phyloP scores from a whole-genome alignment of 2,329 filamentous ascomycete species.

The Fusarium temperatum region DNA sequence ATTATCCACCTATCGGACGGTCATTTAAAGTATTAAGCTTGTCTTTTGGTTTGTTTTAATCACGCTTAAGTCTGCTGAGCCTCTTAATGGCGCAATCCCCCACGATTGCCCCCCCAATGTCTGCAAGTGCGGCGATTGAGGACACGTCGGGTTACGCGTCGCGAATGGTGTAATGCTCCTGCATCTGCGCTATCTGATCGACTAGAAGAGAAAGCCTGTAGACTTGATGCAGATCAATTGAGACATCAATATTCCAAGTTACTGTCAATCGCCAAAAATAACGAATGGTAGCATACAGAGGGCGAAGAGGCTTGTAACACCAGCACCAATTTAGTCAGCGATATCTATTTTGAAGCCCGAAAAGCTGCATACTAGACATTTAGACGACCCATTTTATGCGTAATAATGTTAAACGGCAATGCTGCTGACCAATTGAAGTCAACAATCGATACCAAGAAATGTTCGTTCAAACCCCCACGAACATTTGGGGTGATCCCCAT shows the following conservation, averaged over 20 bases:
- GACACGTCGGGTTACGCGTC: neutral
- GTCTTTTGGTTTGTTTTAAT: neutral
- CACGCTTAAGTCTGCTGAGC: neutral
- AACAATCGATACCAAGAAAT: neutral
- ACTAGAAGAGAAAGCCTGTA: neutral
- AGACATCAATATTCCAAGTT: neutral
- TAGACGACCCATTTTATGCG: neutral
- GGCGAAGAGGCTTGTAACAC: neutral
- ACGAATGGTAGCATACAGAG: neutral
- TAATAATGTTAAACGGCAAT: conserved; percentile 1
- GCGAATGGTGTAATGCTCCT: neutral
- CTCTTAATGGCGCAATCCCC: neutral
- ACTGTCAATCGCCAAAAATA: neutral
- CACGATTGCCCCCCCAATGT: neutral
- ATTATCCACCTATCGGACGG: neutral
- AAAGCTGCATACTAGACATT: neutral
- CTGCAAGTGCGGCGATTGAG: neutral
- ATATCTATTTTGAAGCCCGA: neutral
- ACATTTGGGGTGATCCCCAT: neutral
- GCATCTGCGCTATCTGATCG: neutral
- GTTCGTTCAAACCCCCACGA: neutral
- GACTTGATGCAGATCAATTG: neutral
- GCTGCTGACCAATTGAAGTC: neutral
- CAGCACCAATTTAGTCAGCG: neutral
- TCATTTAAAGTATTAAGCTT: neutral